Evolutionary conservation across 306 rosid genomes (phyloP).

Genomic region (Cucurbita moschata): DNA sequence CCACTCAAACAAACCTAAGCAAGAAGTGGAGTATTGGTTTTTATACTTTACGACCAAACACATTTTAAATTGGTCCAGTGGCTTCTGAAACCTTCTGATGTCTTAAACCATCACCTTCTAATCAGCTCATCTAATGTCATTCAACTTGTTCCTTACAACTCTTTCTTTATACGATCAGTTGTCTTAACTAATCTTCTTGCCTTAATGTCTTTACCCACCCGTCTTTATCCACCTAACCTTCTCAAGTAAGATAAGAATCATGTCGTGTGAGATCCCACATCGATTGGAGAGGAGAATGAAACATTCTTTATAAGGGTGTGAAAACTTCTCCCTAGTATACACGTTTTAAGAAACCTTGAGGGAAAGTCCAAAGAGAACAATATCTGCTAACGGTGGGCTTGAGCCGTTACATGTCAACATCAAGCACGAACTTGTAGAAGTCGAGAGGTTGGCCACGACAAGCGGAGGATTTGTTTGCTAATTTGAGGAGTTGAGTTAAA

Average conservation of each 20-base stretch:
- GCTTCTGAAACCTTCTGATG: neutral
- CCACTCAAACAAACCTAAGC: slow-evolving; percentile 43
- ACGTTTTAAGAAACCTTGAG: too few relatives aligned
- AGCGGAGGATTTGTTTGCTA: slow-evolving; percentile 1
- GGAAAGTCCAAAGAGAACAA: too few relatives aligned
- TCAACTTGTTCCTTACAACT: neutral
- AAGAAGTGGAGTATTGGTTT: slow-evolving; percentile 14
- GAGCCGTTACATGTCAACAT: neutral
- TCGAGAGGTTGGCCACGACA: neutral
- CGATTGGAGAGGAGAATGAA: too few relatives aligned
- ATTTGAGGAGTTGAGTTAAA: neutral
- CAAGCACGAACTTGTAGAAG: neutral
- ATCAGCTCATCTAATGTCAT: neutral
- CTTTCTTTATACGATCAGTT: slow-evolving; percentile 2
- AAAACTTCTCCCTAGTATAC: too few relatives aligned
- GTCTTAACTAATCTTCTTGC: neutral
- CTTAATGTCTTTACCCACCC: neutral
- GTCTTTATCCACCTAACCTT: neutral
- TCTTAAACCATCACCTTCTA: neutral
- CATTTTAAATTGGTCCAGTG: neutral
- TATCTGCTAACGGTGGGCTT: too few relatives aligned
- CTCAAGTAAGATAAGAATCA: neutral
- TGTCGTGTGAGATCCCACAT: neutral
- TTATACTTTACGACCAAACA: slow-evolving; percentile 18
- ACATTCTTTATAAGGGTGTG: too few relatives aligned